Evolutionary conservation across 129 eudicot genomes (phyloP).

Genomic region (Rutidosis leptorrhynchoides): DNA sequence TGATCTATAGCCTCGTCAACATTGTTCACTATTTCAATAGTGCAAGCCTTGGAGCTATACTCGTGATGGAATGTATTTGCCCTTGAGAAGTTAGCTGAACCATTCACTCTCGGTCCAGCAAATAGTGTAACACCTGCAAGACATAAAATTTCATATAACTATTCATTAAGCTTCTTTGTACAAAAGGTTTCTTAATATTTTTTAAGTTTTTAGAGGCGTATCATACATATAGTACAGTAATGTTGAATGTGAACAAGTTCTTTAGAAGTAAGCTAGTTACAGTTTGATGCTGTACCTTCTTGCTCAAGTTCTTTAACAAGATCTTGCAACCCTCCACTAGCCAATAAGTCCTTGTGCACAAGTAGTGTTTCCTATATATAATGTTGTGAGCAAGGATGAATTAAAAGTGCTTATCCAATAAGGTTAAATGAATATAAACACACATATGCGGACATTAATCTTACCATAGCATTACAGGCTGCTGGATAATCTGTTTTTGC

Average conservation of each 20-base stretch:
- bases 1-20: constrained; percentile 79
- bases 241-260: not conserved
- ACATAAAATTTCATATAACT: not conserved
- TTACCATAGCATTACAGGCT: constrained; percentile 97
- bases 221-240: not conserved
- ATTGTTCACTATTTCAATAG: constrained; percentile 75
- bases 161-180: not conserved
- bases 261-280: too few relatives aligned
- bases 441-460: not conserved
- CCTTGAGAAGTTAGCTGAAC: constrained; percentile 43
- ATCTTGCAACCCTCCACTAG: constrained; percentile 51
- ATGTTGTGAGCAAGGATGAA: constrained; percentile 8
- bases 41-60: constrained; percentile 70
- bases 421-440: not conserved
- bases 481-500: constrained; percentile 90
- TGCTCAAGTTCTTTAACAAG: constrained; percentile 52
- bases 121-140: constrained; percentile 65
- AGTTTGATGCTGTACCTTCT: constrained; percentile 43
- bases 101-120: constrained; percentile 77
- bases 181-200: constrained; percentile 10
- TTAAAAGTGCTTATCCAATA: not conserved
- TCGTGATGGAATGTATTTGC: constrained; percentile 69
- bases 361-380: constrained; percentile 78
- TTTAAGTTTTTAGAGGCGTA: not conserved
- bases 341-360: constrained; percentile 70